phyloP scores from a whole-genome alignment of 164 flowering plant species.

The Amborella trichopoda region DNA sequence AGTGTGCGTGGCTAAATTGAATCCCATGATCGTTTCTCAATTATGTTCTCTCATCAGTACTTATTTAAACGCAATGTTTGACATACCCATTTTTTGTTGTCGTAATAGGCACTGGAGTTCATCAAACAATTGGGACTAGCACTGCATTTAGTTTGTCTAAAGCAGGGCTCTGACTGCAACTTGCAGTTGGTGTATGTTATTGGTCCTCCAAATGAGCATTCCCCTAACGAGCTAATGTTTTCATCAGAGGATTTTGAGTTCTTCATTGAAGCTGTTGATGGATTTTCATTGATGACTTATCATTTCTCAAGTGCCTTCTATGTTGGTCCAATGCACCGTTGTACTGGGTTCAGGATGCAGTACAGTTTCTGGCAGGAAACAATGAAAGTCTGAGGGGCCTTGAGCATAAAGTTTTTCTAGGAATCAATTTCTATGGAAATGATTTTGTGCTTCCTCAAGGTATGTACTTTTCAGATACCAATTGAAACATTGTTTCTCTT shows the following conservation, averaged over 20 bases:
- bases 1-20: too few relatives aligned
- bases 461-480: slow-evolving; percentile 19
- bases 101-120: slow-evolving; percentile 60
- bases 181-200: slow-evolving; percentile 73
- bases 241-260: slow-evolving; percentile 67
- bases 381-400: slow-evolving; percentile 9
- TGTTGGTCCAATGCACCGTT: slow-evolving; percentile 98
- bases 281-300: slow-evolving; percentile 92
- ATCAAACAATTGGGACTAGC: slow-evolving; percentile 64
- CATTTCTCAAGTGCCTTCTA: slow-evolving; percentile 78
- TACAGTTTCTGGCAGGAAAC: slow-evolving; percentile 40
- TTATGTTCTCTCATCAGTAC: too few relatives aligned
- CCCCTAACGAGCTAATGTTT: slow-evolving; percentile 58
- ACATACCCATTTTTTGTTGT: slow-evolving; percentile 16
- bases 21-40: too few relatives aligned
- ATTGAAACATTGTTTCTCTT: too few relatives aligned
- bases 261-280: slow-evolving; percentile 67
- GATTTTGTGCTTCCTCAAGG: slow-evolving; percentile 70
- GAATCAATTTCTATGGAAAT: slow-evolving; percentile 92
- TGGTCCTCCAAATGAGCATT: slow-evolving; percentile 64
- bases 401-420: slow-evolving; percentile 62
- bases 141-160: slow-evolving; percentile 46
- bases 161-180: slow-evolving; percentile 17
- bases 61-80: too few relatives aligned
- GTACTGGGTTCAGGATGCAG: slow-evolving; percentile 59